A percentile compares a stretch with the other conserved stretches of the same genome.
phyloP scores from a whole-genome alignment of 2,329 filamentous ascomycete genomes.

The Xylaria sp. region DNA sequence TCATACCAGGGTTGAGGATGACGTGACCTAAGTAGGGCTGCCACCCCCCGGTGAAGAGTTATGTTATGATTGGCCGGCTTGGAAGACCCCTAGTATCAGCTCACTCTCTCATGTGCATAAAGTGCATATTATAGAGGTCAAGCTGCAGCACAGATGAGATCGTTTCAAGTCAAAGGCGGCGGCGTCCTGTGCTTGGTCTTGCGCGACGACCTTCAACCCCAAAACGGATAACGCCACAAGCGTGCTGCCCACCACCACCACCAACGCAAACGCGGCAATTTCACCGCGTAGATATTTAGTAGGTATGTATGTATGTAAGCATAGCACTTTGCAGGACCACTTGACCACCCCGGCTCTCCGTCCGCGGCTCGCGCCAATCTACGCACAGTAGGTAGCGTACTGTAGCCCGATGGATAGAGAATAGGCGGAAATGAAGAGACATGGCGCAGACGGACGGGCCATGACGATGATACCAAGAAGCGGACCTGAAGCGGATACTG shows the following conservation, averaged over 20 bases:
- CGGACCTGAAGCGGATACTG: conserved; percentile 18
- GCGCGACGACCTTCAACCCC: conserved; percentile 13
- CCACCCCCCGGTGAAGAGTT: conserved; percentile 27
- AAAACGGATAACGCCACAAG: conserved; percentile 23
- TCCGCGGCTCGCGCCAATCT: conserved; percentile 7
- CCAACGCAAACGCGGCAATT: background rate
- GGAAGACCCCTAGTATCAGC: conserved; percentile 34
- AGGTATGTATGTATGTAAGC: too few species aligned
- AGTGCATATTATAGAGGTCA: conserved; percentile 32
- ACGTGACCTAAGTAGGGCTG: conserved; percentile 38
- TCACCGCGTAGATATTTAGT: background rate
- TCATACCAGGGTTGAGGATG: conserved; percentile 33
- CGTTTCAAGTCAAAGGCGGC: conserved; percentile 30
- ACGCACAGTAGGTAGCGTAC: background rate
- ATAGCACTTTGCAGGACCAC: background rate
- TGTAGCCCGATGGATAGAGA: background rate
- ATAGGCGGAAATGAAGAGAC: conserved; percentile 7
- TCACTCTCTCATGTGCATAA: conserved; percentile 24
- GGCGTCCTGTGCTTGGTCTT: conserved; percentile 17
- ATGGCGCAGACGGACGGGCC: conserved; percentile 4
- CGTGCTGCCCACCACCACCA: background rate
- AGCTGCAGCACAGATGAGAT: conserved; percentile 23
- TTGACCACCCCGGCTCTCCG: background rate
- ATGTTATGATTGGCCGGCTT: conserved; percentile 26
- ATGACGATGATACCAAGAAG: conserved; percentile 20